These are phyloP conservation scores for Xylaria digitata DNA, from an alignment of 2,329 filamentous ascomycete species.

Conservation along the genomic window DNA sequence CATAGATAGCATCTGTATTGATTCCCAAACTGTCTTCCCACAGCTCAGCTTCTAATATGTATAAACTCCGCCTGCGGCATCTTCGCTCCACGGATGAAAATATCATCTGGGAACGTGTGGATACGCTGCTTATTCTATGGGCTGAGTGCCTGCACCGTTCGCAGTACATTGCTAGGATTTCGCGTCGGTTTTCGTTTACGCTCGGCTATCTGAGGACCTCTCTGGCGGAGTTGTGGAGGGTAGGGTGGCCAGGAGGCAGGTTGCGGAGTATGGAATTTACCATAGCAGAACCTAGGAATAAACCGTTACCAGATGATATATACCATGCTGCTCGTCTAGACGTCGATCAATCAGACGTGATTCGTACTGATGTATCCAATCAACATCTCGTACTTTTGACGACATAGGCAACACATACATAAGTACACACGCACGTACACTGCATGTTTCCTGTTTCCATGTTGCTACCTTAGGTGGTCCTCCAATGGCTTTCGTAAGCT, in stretches of 20 bases:
- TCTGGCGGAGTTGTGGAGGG: too few relatives aligned
- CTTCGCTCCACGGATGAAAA: background rate
- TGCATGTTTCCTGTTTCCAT: background rate
- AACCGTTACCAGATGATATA: too few relatives aligned
- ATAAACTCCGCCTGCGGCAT: background rate
- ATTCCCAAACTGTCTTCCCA: background rate
- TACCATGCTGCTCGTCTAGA: background rate
- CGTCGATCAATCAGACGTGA: slow-evolving; percentile 3
- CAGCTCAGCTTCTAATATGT: background rate
- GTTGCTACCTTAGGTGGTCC: background rate
- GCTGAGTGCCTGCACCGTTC: background rate
- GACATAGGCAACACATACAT: background rate
- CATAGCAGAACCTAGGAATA: too few relatives aligned
- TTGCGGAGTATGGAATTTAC: background rate
- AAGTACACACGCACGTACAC: background rate
- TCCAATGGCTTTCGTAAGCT: too few relatives aligned
- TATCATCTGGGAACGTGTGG: background rate
- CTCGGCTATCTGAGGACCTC: too few relatives aligned
- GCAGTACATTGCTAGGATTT: background rate
- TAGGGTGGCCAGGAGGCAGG: background rate
- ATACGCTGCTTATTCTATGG: background rate
- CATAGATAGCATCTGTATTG: background rate
- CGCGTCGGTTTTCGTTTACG: too few relatives aligned
- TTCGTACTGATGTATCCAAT: slow-evolving; percentile 2
- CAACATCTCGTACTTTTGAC: background rate